Evolutionary conservation across 148 eudicot species (phyloP).

Genomic region (Camellia granthamiana): DNA sequence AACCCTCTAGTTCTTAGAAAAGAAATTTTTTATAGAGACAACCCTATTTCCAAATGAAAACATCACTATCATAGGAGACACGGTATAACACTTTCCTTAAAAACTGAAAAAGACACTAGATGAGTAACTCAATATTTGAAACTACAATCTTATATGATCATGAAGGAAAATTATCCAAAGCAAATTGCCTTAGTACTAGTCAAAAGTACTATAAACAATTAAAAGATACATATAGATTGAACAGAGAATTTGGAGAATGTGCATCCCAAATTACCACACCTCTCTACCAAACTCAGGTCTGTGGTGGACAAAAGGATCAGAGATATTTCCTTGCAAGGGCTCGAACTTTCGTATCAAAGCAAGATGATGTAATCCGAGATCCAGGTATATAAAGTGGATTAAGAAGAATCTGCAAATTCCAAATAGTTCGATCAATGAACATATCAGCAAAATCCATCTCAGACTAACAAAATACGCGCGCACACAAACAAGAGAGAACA

Average conservation of each 20-base stretch:
- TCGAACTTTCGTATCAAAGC: constrained; percentile 97
- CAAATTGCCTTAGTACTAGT: background rate
- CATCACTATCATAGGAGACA: background rate
- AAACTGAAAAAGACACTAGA: background rate
- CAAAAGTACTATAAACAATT: background rate
- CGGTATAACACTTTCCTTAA: background rate
- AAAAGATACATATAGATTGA: background rate
- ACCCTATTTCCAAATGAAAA: no score
- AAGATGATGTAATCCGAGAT: constrained; percentile 85
- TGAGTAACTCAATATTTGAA: background rate
- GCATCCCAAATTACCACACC: constrained; percentile 3
- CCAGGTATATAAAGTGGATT: constrained; percentile 94
- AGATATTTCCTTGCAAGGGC: constrained; percentile 90
- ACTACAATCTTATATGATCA: background rate
- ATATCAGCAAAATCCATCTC: background rate
- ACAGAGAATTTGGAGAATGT: background rate
- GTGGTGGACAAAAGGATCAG: constrained; percentile 29
- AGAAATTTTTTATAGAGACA: no score
- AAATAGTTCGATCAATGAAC: constrained; percentile 1
- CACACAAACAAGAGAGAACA: constrained; percentile 1
- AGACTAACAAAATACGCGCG: background rate
- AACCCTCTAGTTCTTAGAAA: no score
- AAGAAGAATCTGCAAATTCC: constrained; percentile 66
- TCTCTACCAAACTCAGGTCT: background rate
- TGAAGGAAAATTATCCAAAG: background rate